phyloP scores from a whole-genome alignment of 352 stramenopile genomes.

The Phytophthora citrophthora region DNA sequence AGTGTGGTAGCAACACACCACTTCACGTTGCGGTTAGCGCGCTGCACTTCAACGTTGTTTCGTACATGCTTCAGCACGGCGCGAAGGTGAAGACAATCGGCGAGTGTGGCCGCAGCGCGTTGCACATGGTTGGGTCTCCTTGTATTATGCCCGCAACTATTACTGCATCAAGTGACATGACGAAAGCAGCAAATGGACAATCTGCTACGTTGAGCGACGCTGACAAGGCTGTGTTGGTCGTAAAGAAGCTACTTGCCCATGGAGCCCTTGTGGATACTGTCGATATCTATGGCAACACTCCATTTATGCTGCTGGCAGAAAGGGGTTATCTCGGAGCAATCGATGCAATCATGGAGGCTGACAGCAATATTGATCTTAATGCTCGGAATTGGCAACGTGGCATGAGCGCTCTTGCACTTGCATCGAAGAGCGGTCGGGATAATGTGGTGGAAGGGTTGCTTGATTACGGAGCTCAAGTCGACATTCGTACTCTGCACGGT shows the following conservation, averaged over 20 bases:
- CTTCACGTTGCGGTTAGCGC: constrained; percentile 82
- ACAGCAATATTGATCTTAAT: constrained; percentile 75
- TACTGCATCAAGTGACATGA: constrained; percentile 33
- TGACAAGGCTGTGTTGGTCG: constrained; percentile 78
- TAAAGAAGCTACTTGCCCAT: constrained; percentile 84
- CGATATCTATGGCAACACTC: constrained; percentile 87
- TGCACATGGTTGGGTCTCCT: constrained; percentile 83
- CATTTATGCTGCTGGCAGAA: constrained; percentile 80
- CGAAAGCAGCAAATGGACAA: constrained; percentile 27
- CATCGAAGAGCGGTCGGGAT: constrained; percentile 64
- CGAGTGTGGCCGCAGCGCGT: constrained; percentile 67
- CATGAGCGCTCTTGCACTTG: constrained; percentile 77
- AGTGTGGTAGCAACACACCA: constrained; percentile 81
- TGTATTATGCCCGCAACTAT: constrained; percentile 64
- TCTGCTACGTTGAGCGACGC: constrained; percentile 42
- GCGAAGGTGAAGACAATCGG: constrained; percentile 80
- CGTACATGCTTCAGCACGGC: constrained; percentile 86
- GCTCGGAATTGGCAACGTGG: constrained; percentile 83
- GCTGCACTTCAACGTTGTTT: constrained; percentile 87
- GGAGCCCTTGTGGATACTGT: constrained; percentile 64
- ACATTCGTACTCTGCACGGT: constrained; percentile 68
- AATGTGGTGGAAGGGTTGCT: constrained; percentile 84
- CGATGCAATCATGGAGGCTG: constrained; percentile 75
- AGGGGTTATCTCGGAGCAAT: constrained; percentile 76
- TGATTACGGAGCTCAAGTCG: constrained; percentile 77